A percentile compares a stretch with the other conserved stretches of the same genome.
Conservation (phyloP, 169 alveolate species). For the Plasmodium cynomolgi region DNA sequence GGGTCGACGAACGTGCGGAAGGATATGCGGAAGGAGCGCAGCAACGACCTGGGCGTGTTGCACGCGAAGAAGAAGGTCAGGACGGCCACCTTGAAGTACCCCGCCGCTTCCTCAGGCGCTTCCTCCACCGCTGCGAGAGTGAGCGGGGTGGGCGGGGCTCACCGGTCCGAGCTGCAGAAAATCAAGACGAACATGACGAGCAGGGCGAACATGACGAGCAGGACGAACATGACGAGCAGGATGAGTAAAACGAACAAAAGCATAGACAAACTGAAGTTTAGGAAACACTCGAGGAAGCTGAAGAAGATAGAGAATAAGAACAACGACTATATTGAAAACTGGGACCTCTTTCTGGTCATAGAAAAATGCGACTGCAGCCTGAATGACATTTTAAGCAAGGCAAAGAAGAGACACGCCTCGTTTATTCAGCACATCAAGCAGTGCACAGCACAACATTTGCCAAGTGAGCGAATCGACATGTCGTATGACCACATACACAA, state of each 20-base stretch:
- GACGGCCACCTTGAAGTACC: background rate
- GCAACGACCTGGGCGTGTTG: background rate
- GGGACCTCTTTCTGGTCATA: slow-evolving; percentile 65
- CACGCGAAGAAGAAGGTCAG: slow-evolving; percentile 11
- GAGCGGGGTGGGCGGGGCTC: background rate
- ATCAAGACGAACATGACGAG: background rate
- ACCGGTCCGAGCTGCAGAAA: background rate
- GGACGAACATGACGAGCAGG: no score
- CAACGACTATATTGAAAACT: slow-evolving; percentile 53
- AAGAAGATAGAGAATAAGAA: slow-evolving; percentile 56
- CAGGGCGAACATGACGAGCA: no score
- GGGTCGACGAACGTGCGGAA: background rate
- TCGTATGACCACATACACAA: slow-evolving; percentile 54
- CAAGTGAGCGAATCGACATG: slow-evolving; percentile 39
- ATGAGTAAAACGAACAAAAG: background rate
- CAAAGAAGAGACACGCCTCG: slow-evolving; percentile 7
- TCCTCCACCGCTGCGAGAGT: background rate
- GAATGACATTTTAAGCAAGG: slow-evolving; percentile 49
- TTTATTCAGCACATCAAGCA: slow-evolving; percentile 45
- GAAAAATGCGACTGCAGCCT: slow-evolving; percentile 71
- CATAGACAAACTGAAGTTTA: slow-evolving; percentile 41
- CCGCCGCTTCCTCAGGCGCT: no score
- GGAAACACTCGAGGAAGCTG: slow-evolving; percentile 32
- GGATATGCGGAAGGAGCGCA: background rate
- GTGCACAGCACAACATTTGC: slow-evolving; percentile 29